Evolutionary conservation across 441 rosid species (phyloP).

Genomic region (Cnidoscolus chayamansa): DNA sequence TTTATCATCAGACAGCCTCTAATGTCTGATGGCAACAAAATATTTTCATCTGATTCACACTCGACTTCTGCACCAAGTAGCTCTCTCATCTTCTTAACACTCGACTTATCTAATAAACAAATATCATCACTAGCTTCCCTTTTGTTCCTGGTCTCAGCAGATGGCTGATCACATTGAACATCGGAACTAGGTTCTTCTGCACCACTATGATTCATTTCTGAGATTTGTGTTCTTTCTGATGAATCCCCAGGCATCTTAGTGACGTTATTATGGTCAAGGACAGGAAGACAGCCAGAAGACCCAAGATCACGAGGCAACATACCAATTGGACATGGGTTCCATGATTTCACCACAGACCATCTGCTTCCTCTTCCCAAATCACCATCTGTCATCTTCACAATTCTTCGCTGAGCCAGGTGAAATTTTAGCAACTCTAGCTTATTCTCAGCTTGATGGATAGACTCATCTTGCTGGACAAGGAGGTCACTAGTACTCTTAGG

Average conservation of each 20-base stretch:
- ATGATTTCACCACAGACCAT: conserved; percentile 62
- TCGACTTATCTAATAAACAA: conserved; percentile 23
- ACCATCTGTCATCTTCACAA: conserved; percentile 25
- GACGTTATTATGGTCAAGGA: conserved; percentile 36
- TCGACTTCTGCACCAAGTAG: no score
- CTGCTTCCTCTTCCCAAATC: conserved; percentile 30
- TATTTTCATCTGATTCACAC: conserved; percentile 19
- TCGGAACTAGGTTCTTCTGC: conserved; percentile 37
- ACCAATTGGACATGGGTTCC: conserved; percentile 92
- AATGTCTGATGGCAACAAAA: conserved; percentile 16
- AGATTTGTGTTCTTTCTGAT: conserved; percentile 31
- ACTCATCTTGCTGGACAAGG: conserved; percentile 46
- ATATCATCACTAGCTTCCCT: conserved; percentile 21
- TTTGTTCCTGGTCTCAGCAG: conserved; percentile 25
- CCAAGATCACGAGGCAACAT: conserved; percentile 66
- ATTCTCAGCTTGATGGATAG: conserved; percentile 48
- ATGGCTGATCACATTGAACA: conserved; percentile 16
- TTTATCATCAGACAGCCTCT: conserved; percentile 48
- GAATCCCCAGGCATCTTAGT: conserved; percentile 12
- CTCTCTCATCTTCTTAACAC: conserved; percentile 35
- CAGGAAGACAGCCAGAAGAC: conserved; percentile 62
- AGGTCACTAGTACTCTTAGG: conserved; percentile 10
- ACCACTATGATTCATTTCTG: conserved; percentile 25
- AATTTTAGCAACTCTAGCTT: conserved; percentile 53
- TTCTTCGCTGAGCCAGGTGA: conserved; percentile 30